A percentile compares a stretch with the other conserved stretches of the same genome.
phyloP scores from a whole-genome alignment of 352 stramenopile genomes.

The Discostella stelligera region DNA sequence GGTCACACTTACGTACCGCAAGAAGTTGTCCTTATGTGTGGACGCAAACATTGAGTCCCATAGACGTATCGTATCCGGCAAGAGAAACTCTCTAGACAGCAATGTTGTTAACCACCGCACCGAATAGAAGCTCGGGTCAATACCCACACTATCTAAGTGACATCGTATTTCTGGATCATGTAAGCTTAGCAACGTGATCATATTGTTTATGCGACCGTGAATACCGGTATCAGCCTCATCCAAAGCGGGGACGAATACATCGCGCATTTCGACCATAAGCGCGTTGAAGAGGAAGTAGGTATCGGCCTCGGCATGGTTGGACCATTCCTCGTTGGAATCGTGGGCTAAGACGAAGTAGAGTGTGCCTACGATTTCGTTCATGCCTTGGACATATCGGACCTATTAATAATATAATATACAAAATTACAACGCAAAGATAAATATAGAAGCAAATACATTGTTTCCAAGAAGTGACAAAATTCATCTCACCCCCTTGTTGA shows the following conservation, averaged over 20 bases:
- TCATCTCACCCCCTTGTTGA: slow-evolving; percentile 82
- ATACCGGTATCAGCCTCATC: slow-evolving; percentile 74
- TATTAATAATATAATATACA: slow-evolving; percentile 8
- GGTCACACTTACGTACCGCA: slow-evolving; percentile 83
- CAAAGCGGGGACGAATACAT: slow-evolving; percentile 81
- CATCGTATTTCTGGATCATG: slow-evolving; percentile 78
- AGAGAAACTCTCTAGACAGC: slow-evolving; percentile 83
- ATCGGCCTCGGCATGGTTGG: slow-evolving; percentile 80
- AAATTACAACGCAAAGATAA: slow-evolving; percentile 6
- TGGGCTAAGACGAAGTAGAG: slow-evolving; percentile 84
- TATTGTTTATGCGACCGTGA: slow-evolving; percentile 70
- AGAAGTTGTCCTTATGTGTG: slow-evolving; percentile 83
- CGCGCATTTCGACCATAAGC: slow-evolving; percentile 83
- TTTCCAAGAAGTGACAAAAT: slow-evolving; percentile 6
- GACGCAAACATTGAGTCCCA: slow-evolving; percentile 86
- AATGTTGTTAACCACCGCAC: slow-evolving; percentile 87
- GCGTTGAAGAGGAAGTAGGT: slow-evolving; percentile 84
- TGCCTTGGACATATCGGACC: slow-evolving; percentile 86
- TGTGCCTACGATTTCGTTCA: slow-evolving; percentile 87
- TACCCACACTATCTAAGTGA: slow-evolving; percentile 72
- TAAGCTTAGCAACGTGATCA: slow-evolving; percentile 66
- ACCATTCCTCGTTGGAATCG: slow-evolving; percentile 70
- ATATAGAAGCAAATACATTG: background rate
- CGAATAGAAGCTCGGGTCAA: slow-evolving; percentile 83
- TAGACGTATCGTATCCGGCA: slow-evolving; percentile 84